A percentile compares a stretch with the other conserved stretches of the same genome.
These are phyloP conservation scores for Neocucurbitaria cava DNA, from an alignment of 2,329 filamentous ascomycete genomes.

Conservation along the genomic window DNA sequence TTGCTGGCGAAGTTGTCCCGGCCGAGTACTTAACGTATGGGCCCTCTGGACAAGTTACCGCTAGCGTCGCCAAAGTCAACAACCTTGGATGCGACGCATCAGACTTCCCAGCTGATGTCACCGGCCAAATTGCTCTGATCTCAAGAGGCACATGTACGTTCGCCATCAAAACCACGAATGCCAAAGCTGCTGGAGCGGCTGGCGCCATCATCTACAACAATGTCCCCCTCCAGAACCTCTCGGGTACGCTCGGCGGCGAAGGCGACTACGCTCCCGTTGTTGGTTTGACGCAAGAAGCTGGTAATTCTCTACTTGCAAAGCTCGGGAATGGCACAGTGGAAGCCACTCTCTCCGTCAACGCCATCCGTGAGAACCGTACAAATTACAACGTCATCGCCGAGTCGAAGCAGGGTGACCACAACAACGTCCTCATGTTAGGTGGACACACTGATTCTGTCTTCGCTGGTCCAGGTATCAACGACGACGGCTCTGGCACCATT, in stretches of 20 bases:
- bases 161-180: conserved; percentile 69
- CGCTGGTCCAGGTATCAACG: conserved; percentile 53
- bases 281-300: conserved; percentile 68
- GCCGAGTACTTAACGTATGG: conserved; percentile 59
- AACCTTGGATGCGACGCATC: conserved; percentile 67
- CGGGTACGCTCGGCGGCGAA: conserved; percentile 69
- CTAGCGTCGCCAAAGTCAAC: conserved; percentile 66
- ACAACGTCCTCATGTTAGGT: conserved; percentile 50
- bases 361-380: conserved; percentile 55
- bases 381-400: conserved; percentile 52
- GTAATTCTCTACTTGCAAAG: conserved; percentile 61
- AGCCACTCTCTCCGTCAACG: conserved; percentile 50
- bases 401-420: conserved; percentile 49
- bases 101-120: conserved; percentile 66
- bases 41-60: conserved; percentile 66
- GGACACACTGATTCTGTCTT: conserved; percentile 52
- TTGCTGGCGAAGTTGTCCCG: conserved; percentile 29
- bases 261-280: conserved; percentile 69
- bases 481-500: conserved; percentile 51
- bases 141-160: conserved; percentile 73
- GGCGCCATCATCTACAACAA: conserved; percentile 77
- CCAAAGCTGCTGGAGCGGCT: conserved; percentile 71
- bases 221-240: conserved; percentile 62
- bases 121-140: conserved; percentile 72
- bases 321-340: conserved; percentile 54